These are phyloP conservation scores for Ceratocystiopsis minuta DNA, from an alignment of 2,329 filamentous ascomycete species.

Conservation along the genomic window DNA sequence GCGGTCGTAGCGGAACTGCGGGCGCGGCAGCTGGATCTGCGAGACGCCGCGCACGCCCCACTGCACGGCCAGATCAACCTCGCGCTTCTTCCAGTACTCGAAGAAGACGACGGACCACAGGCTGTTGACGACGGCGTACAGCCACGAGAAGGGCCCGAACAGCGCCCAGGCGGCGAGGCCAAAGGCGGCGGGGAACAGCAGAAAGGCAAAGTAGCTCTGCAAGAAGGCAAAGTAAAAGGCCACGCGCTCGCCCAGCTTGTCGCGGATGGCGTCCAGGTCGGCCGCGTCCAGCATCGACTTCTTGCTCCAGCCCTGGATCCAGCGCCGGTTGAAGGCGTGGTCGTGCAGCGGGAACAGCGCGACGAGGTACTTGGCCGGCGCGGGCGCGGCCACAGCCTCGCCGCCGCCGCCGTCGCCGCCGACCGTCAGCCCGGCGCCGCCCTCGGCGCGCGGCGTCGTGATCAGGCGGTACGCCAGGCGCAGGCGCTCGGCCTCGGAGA, in stretches of 20 bases:
- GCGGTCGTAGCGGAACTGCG: conserved; percentile 62
- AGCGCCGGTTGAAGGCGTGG: conserved; percentile 52
- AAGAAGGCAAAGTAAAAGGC: conserved; percentile 76
- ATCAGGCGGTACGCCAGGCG: conserved; percentile 78
- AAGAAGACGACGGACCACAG: conserved; percentile 58
- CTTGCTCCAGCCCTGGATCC: conserved; percentile 58
- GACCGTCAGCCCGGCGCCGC: conserved; percentile 51
- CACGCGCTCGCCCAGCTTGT: conserved; percentile 47
- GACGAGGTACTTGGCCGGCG: conserved; percentile 50
- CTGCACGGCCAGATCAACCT: conserved; percentile 50
- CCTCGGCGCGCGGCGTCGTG: conserved; percentile 51
- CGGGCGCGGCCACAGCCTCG: conserved; percentile 18
- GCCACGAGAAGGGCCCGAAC: conserved; percentile 49
- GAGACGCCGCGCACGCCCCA: conserved; percentile 58
- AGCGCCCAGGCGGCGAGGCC: conserved; percentile 52
- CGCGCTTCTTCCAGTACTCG: conserved; percentile 65
- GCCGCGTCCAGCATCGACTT: conserved; percentile 48
- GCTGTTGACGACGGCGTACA: conserved; percentile 48
- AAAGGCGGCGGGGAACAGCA: conserved; percentile 50
- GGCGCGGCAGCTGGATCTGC: conserved; percentile 44
- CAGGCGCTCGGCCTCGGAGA: conserved; percentile 76
- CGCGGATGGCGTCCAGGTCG: conserved; percentile 53
- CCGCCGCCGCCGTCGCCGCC: neutral
- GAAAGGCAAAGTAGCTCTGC: conserved; percentile 55
- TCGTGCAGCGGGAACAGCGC: conserved; percentile 68